Conservation (phyloP, 1,284 basidiomycete species). For the Cystobasidium slooffiae region DNA sequence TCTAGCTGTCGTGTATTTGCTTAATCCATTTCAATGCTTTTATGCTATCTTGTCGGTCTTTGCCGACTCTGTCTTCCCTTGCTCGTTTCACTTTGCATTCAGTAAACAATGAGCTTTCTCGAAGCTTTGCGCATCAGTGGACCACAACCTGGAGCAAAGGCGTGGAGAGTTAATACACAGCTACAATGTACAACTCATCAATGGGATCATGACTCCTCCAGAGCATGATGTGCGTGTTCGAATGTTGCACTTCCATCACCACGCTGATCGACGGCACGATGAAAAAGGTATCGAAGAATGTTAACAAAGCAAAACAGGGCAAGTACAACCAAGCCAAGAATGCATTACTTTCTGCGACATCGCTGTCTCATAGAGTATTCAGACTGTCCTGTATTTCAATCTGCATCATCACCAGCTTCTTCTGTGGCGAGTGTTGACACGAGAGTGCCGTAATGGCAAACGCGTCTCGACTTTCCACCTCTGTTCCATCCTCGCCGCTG, state of each 20-base stretch:
- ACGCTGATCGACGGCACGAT: too few relatives aligned
- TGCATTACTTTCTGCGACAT: neutral
- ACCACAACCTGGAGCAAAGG: too few relatives aligned
- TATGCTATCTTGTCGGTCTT: neutral
- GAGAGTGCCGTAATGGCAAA: neutral
- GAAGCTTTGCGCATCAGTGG: too few relatives aligned
- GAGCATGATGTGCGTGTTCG: too few relatives aligned
- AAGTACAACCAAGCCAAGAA: neutral
- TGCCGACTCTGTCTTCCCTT: neutral
- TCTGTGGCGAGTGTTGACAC: neutral
- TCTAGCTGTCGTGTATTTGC: conserved; percentile 14
- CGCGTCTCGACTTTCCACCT: neutral
- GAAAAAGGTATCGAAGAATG: neutral
- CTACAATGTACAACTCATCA: too few relatives aligned
- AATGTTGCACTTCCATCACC: too few relatives aligned
- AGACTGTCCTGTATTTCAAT: too few relatives aligned
- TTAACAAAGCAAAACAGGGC: neutral
- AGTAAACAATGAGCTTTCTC: too few relatives aligned
- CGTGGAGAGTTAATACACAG: too few relatives aligned
- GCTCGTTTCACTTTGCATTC: neutral
- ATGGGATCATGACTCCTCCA: too few relatives aligned
- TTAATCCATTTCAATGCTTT: conserved; percentile 18
- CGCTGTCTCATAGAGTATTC: too few relatives aligned
- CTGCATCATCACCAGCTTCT: neutral
- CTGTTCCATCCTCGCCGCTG: conserved; percentile 8